Percentiles rank a stretch among this genome's conserved stretches.
phyloP scores from a whole-genome alignment of 2,329 filamentous ascomycete species.

The Phialocephala subalpina region DNA sequence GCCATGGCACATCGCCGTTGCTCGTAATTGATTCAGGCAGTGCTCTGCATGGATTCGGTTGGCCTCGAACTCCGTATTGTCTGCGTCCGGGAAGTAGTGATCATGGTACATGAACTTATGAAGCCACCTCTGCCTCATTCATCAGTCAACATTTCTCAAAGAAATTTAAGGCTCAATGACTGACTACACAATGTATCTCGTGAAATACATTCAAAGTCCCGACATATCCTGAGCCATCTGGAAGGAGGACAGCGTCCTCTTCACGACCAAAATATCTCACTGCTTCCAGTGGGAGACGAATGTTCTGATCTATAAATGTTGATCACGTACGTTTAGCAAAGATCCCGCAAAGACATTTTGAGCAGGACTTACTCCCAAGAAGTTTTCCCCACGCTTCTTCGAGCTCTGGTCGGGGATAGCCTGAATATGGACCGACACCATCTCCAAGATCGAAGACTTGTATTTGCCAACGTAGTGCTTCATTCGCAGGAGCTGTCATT shows the following conservation, averaged over 20 bases:
- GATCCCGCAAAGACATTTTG: background rate
- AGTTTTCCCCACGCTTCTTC: slow-evolving; percentile 1
- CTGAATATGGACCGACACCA: background rate
- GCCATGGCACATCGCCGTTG: background rate
- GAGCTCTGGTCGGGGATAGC: background rate
- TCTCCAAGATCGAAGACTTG: background rate
- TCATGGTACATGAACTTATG: background rate
- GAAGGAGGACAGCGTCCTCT: background rate
- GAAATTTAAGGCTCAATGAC: background rate
- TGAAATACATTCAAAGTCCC: background rate
- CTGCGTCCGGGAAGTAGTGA: background rate
- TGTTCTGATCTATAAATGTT: background rate
- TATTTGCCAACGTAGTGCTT: background rate
- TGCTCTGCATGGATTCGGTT: background rate
- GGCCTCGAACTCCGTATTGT: background rate
- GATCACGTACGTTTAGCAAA: background rate
- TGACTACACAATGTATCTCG: background rate
- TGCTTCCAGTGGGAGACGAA: background rate
- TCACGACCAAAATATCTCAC: background rate
- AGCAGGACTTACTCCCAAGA: background rate
- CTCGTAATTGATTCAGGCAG: background rate
- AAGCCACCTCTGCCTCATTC: background rate
- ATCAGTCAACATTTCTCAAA: background rate
- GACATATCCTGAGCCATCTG: background rate
- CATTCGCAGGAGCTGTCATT: background rate